Evolutionary conservation across 2,329 filamentous ascomycete genomes (phyloP).

Genomic region (Colletotrichum agaves): DNA sequence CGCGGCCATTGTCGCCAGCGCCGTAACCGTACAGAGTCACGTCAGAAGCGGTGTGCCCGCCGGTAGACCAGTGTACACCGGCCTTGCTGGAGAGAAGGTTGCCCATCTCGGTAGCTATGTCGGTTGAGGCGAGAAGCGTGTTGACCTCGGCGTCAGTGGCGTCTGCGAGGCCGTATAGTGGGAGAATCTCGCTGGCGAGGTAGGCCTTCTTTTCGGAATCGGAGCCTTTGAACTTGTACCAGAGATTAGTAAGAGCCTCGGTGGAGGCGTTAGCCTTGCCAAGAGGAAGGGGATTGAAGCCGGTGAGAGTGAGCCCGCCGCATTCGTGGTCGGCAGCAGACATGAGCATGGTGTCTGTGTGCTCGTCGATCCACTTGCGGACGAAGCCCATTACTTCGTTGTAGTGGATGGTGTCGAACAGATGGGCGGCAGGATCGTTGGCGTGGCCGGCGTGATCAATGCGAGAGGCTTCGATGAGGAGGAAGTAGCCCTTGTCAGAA

Average conservation of each 20-base stretch:
- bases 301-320: constrained; percentile 51
- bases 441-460: constrained; percentile 56
- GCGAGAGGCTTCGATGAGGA: constrained; percentile 52
- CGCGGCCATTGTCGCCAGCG: constrained; percentile 34
- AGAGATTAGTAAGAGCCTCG: constrained; percentile 44
- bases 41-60: constrained; percentile 44
- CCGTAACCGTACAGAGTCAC: constrained; percentile 50
- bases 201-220: constrained; percentile 47
- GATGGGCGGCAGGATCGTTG: constrained; percentile 65
- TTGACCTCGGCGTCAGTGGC: constrained; percentile 45
- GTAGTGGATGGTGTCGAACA: constrained; percentile 55
- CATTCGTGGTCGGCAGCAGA: constrained; percentile 54
- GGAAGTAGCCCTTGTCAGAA: constrained; percentile 50
- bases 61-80: constrained; percentile 42
- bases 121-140: constrained; percentile 42
- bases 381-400: constrained; percentile 51
- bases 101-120: constrained; percentile 44
- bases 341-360: constrained; percentile 51
- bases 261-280: constrained; percentile 44
- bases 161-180: constrained; percentile 46
- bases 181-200: constrained; percentile 44
- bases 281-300: constrained; percentile 49
- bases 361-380: constrained; percentile 51
- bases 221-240: constrained; percentile 43
- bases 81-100: constrained; percentile 41